Base-by-base conservation (phyloP, 1,139 yeast species). In the Pichia terricola region DNA sequence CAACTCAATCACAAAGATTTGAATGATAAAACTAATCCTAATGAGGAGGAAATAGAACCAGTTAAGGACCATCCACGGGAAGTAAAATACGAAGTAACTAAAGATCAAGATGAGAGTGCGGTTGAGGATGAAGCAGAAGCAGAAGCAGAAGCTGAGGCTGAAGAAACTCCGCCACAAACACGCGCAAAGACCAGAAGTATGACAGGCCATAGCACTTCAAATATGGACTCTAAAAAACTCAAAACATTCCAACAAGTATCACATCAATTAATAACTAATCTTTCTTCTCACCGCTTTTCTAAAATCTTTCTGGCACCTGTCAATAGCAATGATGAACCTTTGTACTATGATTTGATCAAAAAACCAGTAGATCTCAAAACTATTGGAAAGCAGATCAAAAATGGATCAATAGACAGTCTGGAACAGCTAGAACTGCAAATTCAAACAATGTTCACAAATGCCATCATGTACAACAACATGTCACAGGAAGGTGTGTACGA, bases 361-460 rank as follows among this genome's bases (percentile, higher is more conserved):
- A 69, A 73, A 38, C 94, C 94, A 0, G 73, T 75, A 28, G 91
- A 84, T 58, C 63, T 85, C 52, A 80, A 82, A 54, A 74, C 77
- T 4, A 76, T 85, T 40, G 67, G 74, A 48, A 70, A 72, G 40
- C 69, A 70, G 49, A 71, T 83, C 32, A 80, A 79, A 52, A 79
- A 77, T 45, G 79, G 77, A 1, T 69, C 71, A 52, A 73, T 84
- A 37, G 69, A 72, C 42, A 58, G 59, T 28, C 61, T 65, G 7
- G 65, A 61, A 28, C 79, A 80, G 46, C 64, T 85, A 28, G 88
- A 84, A 54, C 67, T 83, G 45, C 86, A 81, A 50, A 66, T 85
- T 36, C 73, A 80, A 68, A 66, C 80, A 44, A 83, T 85, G 94
- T 82, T 81, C 65, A 84, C 91, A 42, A 85, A 85, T 60, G 85